Evolutionary conservation across 1,139 yeast genomes (phyloP).

Genomic region (Nakaseomyces uthaithaninus): DNA sequence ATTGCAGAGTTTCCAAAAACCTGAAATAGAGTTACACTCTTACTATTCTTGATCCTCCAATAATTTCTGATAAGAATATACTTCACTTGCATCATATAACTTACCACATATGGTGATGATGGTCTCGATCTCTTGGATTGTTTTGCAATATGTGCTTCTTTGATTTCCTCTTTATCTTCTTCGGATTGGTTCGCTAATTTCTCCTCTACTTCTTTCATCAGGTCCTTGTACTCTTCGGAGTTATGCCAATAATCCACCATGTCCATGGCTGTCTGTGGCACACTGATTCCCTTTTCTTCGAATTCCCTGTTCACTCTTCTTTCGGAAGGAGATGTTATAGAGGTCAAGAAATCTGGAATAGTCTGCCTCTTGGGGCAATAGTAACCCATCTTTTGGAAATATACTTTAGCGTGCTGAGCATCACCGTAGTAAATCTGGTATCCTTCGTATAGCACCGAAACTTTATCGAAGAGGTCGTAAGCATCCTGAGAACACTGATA

Average conservation of each 20-base stretch:
- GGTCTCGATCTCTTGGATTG: constrained; percentile 49
- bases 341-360: constrained; percentile 74
- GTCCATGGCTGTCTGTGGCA: constrained; percentile 65
- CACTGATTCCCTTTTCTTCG: constrained; percentile 43
- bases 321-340: constrained; percentile 68
- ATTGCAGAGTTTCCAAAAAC: constrained; percentile 59
- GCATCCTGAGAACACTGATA: constrained; percentile 78
- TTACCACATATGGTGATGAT: constrained; percentile 56
- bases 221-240: constrained; percentile 46
- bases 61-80: constrained; percentile 55
- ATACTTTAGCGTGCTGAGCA: constrained; percentile 48
- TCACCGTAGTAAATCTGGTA: constrained; percentile 71
- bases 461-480: constrained; percentile 68
- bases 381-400: constrained; percentile 61
- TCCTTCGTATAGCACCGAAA: constrained; percentile 65
- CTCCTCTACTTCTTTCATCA: constrained; percentile 38
- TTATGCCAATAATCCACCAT: constrained; percentile 61
- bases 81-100: constrained; percentile 55
- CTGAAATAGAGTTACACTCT: constrained; percentile 52
- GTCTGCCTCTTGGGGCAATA: constrained; percentile 70
- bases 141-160: constrained; percentile 47
- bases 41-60: constrained; percentile 57
- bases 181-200: constrained; percentile 20
- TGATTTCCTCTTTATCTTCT: constrained; percentile 19
- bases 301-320: constrained; percentile 37